These are phyloP conservation scores for Sarcocystis neurona DNA, from an alignment of 169 alveolate species.

Conservation along the genomic window DNA sequence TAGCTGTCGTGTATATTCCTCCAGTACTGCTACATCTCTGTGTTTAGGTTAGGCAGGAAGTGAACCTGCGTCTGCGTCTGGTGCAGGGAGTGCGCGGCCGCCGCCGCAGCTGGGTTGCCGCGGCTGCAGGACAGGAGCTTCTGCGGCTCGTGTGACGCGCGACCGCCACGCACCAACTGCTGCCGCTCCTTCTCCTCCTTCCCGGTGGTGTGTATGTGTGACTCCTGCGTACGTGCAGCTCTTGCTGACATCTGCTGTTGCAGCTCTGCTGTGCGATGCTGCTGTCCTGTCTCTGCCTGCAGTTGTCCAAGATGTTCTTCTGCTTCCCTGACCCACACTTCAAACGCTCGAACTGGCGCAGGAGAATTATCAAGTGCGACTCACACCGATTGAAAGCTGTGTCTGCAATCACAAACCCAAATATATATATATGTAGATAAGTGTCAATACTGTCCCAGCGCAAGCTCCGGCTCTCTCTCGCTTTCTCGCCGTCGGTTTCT, in stretches of 20 bases:
- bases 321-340: slow-evolving; percentile 93
- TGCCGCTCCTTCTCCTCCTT: background rate
- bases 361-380: slow-evolving; percentile 81
- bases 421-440: background rate
- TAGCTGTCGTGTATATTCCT: no score
- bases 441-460: background rate
- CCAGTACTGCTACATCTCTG: no score
- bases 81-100: no score
- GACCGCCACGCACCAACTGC: no score
- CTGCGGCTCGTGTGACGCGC: no score
- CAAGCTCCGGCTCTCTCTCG: background rate
- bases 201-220: background rate
- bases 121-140: no score
- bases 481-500: background rate
- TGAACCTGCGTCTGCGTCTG: no score
- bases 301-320: slow-evolving; percentile 82
- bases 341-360: slow-evolving; percentile 84
- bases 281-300: background rate
- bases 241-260: background rate
- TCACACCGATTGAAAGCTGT: background rate
- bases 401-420: background rate
- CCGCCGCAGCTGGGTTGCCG: no score
- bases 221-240: background rate
- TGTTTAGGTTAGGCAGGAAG: no score
- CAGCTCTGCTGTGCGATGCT: background rate